phyloP scores from a whole-genome alignment of 192 early-diverging fungal genomes.

The Coemansia furcata region DNA sequence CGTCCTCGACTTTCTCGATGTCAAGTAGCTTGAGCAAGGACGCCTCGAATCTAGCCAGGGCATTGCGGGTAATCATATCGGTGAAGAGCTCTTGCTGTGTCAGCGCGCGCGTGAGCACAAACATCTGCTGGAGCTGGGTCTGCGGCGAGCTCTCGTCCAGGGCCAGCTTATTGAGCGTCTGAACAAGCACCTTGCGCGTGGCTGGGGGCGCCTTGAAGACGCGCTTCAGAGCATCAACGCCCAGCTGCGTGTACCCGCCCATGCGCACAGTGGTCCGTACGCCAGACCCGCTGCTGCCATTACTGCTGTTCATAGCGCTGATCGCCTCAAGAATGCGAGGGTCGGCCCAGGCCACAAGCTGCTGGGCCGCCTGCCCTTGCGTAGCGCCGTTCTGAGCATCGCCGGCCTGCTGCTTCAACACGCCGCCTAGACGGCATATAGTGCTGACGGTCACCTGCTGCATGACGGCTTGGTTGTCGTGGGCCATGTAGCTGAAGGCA shows the following conservation, averaged over 20 bases:
- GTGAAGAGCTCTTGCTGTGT: slow-evolving; percentile 52
- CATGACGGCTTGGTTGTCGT: slow-evolving; percentile 68
- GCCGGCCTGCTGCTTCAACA: slow-evolving; percentile 34
- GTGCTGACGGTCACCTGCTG: slow-evolving; percentile 54
- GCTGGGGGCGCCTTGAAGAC: slow-evolving; percentile 48
- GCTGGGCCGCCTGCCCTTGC: slow-evolving; percentile 63
- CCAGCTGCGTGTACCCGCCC: slow-evolving; percentile 50
- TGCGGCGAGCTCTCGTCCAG: slow-evolving; percentile 41
- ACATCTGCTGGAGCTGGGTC: slow-evolving; percentile 43
- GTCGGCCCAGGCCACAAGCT: slow-evolving; percentile 77
- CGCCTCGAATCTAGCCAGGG: slow-evolving; percentile 58
- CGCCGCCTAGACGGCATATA: slow-evolving; percentile 32
- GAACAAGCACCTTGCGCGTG: slow-evolving; percentile 62
- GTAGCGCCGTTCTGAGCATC: slow-evolving; percentile 32
- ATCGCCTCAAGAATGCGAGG: slow-evolving; percentile 62
- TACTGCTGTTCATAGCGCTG: slow-evolving; percentile 20
- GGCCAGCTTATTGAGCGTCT: slow-evolving; percentile 59
- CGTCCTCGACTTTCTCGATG: slow-evolving; percentile 37
- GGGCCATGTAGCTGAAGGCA: slow-evolving; percentile 73
- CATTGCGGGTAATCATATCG: slow-evolving; percentile 59
- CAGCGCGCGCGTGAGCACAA: slow-evolving; percentile 41
- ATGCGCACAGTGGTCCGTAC: slow-evolving; percentile 18
- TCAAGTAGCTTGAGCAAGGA: slow-evolving; percentile 56
- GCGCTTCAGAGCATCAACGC: slow-evolving; percentile 63
- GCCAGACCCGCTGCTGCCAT: background rate